phyloP scores from a whole-genome alignment of 176 grass and related monocot species.

The Zoysia pacifica region DNA sequence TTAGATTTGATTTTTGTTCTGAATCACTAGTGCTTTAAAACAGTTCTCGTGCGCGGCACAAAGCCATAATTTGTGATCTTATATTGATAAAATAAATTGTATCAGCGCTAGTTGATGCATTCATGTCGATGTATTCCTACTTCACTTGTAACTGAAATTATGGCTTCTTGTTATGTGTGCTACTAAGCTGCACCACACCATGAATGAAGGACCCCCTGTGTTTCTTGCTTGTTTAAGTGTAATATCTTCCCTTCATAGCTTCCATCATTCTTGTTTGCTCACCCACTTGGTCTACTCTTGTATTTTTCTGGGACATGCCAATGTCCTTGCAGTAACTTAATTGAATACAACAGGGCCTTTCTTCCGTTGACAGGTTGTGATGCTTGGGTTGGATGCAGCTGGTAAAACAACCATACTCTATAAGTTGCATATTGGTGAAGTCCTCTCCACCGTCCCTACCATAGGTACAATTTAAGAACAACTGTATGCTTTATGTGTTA shows the following conservation, averaged over 20 bases:
- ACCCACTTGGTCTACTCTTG: neutral
- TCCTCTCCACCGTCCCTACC: slow-evolving; percentile 91
- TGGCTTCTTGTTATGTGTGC: neutral
- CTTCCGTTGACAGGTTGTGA: slow-evolving; percentile 65
- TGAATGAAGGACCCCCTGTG: neutral
- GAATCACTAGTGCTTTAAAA: neutral
- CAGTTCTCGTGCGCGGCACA: neutral
- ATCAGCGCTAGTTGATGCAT: neutral
- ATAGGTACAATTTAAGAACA: slow-evolving; percentile 51
- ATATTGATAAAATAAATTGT: neutral
- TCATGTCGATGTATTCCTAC: neutral
- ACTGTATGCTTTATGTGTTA: slow-evolving; percentile 6
- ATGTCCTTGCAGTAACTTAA: neutral
- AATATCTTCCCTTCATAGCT: neutral
- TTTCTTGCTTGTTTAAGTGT: neutral
- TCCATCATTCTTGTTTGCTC: neutral
- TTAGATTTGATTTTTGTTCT: neutral
- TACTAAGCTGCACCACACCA: neutral
- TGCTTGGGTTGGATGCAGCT: slow-evolving; percentile 95
- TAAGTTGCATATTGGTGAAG: slow-evolving; percentile 93
- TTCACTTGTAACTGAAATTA: neutral
- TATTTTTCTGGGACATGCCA: neutral
- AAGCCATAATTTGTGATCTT: neutral
- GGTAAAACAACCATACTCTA: slow-evolving; percentile 98
- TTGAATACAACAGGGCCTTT: neutral